Evolutionary conservation across 495 filamentous ascomycete species (phyloP).

Genomic region (Lasiosphaeria miniovina): DNA sequence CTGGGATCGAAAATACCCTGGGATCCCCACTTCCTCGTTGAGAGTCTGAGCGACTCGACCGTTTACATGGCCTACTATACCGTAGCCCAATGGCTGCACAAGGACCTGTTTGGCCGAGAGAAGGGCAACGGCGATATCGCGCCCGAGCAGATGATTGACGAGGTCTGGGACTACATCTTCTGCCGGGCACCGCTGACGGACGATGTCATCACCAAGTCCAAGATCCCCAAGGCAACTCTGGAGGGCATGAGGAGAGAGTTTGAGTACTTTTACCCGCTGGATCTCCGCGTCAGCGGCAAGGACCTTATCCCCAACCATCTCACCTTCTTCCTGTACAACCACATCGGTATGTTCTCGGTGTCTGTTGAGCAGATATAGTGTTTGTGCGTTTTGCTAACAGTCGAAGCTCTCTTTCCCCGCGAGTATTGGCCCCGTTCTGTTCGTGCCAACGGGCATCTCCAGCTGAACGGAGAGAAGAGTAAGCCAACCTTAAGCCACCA

Average conservation of each 20-base stretch:
- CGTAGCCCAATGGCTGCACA: constrained; percentile 78
- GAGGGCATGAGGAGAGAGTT: constrained; percentile 79
- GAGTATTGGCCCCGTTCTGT: constrained; percentile 84
- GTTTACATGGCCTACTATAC: constrained; percentile 96
- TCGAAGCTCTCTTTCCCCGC: constrained; percentile 65
- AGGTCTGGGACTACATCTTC: constrained; percentile 92
- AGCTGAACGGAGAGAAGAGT: constrained; percentile 91
- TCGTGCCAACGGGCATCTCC: constrained; percentile 86
- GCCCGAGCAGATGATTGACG: constrained; percentile 73
- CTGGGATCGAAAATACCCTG: constrained; percentile 73
- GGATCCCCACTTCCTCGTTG: constrained; percentile 81
- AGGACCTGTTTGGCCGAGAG: constrained; percentile 68
- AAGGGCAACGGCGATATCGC: constrained; percentile 29
- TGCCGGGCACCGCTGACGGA: constrained; percentile 37
- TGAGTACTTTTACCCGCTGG: constrained; percentile 90
- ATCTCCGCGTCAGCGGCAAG: constrained; percentile 75
- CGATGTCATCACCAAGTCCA: constrained; percentile 48
- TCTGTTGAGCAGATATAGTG: no score
- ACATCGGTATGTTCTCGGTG: constrained; percentile 39
- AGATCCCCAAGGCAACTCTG: constrained; percentile 66
- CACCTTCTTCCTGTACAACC: constrained; percentile 92
- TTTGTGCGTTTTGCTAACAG: not conserved
- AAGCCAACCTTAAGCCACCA: no score
- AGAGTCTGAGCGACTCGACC: constrained; percentile 81
- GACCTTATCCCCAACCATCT: constrained; percentile 81